Evolutionary conservation across 1,139 yeast species (phyloP).

Genomic region (Hemisphaericaspora subhashii): DNA sequence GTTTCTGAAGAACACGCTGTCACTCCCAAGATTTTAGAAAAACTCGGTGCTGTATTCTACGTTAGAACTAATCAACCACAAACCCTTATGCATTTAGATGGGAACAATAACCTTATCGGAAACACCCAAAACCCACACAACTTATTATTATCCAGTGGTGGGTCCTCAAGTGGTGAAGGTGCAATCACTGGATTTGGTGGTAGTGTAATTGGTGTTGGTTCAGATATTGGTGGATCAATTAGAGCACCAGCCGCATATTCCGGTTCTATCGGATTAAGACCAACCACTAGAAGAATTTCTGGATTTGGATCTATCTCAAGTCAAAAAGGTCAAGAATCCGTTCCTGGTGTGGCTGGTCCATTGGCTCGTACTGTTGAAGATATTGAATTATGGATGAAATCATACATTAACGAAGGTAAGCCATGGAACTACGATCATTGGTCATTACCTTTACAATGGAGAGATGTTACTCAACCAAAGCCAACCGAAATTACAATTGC

Average conservation of each 20-base stretch:
- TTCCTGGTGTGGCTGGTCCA: slow-evolving; percentile 64
- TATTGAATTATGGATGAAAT: slow-evolving; percentile 58
- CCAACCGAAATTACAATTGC: slow-evolving; percentile 40
- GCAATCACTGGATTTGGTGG: slow-evolving; percentile 66
- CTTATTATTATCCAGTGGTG: slow-evolving; percentile 47
- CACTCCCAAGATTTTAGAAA: slow-evolving; percentile 51
- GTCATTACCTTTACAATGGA: slow-evolving; percentile 63
- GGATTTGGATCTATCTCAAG: slow-evolving; percentile 50
- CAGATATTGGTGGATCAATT: slow-evolving; percentile 80
- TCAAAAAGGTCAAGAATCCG: slow-evolving; percentile 60
- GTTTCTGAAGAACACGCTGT: slow-evolving; percentile 51
- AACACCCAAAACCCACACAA: slow-evolving; percentile 40
- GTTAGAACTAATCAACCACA: slow-evolving; percentile 49
- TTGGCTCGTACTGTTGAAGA: slow-evolving; percentile 63
- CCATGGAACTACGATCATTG: slow-evolving; percentile 70
- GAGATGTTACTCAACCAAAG: slow-evolving; percentile 45
- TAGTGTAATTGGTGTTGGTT: slow-evolving; percentile 66
- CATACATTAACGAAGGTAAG: slow-evolving; percentile 58
- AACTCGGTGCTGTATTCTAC: slow-evolving; percentile 67
- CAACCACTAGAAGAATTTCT: slow-evolving; percentile 63
- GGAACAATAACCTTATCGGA: slow-evolving; percentile 44
- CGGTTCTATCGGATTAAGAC: slow-evolving; percentile 68
- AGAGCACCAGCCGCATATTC: slow-evolving; percentile 75
- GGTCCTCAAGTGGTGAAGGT: slow-evolving; percentile 81
- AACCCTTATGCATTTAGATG: slow-evolving; percentile 49